phyloP scores from a whole-genome alignment of 2,329 filamentous ascomycete genomes.

The Hyphodiscus sp. region DNA sequence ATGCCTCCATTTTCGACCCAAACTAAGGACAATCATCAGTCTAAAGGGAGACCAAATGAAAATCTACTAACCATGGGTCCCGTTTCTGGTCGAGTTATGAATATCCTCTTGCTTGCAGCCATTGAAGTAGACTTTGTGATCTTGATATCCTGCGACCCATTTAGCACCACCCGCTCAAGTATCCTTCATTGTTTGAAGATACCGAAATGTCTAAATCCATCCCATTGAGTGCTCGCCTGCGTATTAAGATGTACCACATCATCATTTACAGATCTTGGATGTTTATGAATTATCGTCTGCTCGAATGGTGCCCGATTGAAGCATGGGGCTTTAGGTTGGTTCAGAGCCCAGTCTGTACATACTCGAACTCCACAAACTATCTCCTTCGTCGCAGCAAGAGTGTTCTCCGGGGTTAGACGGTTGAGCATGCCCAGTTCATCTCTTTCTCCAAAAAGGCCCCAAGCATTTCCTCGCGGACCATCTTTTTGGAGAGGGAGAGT shows the following conservation, averaged over 20 bases:
- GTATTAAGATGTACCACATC: constrained; percentile 55
- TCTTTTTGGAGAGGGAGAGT: constrained; percentile 31
- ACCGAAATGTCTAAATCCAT: constrained; percentile 45
- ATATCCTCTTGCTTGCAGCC: constrained; percentile 26
- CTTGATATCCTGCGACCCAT: constrained; percentile 25
- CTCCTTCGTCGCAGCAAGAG: constrained; percentile 43
- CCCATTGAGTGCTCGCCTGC: constrained; percentile 50
- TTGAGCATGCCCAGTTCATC: constrained; percentile 58
- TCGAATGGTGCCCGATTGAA: constrained; percentile 46
- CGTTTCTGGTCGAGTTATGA: constrained; percentile 18
- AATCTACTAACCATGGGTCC: constrained; percentile 15
- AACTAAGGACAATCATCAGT: constrained; percentile 1
- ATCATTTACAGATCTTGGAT: constrained; percentile 49
- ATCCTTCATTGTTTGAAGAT: no score
- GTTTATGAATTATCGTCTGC: constrained; percentile 45
- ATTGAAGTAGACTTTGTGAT: constrained; percentile 30
- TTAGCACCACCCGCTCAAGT: no score
- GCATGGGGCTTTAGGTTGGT: neutral
- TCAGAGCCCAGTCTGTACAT: no score
- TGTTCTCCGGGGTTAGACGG: constrained; percentile 48
- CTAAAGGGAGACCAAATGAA: no score
- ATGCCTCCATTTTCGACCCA: constrained; percentile 36
- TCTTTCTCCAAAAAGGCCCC: constrained; percentile 43
- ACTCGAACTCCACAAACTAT: constrained; percentile 19
- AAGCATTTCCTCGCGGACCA: constrained; percentile 37